A percentile compares a stretch with the other conserved stretches of the same genome.
Conservation (phyloP, 129 eudicot genomes). For the Lonicera japonica region DNA sequence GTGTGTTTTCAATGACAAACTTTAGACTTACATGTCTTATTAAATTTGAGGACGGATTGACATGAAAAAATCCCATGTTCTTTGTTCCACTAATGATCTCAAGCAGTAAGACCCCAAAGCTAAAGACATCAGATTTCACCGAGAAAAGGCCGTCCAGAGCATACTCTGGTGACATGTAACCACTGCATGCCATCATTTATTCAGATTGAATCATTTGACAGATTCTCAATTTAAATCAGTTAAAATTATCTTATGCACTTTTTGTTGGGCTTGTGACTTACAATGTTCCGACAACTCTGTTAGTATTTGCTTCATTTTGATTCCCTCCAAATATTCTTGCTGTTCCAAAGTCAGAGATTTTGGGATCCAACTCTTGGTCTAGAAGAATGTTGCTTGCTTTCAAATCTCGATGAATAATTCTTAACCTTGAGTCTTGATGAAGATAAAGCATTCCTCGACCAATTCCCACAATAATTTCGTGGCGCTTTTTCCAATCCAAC, state of each 20-base stretch:
- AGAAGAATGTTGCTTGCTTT: constrained; percentile 1
- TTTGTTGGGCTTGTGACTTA: not conserved
- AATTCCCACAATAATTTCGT: not conserved
- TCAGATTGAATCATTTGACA: no score
- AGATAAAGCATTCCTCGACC: constrained; percentile 14
- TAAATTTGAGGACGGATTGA: constrained; percentile 36
- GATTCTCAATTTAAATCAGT: no score
- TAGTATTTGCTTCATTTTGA: not conserved
- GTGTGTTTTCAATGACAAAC: not conserved
- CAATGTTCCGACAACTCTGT: not conserved
- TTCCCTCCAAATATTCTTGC: constrained; percentile 1
- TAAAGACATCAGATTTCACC: not conserved
- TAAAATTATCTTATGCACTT: not conserved
- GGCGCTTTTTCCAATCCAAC: constrained; percentile 1
- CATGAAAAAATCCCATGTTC: constrained; percentile 26
- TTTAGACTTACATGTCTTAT: constrained; percentile 28
- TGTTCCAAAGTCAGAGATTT: constrained; percentile 4
- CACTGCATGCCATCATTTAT: not conserved
- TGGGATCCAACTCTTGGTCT: not conserved
- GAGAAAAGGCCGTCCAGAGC: not conserved
- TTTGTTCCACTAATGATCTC: constrained; percentile 23
- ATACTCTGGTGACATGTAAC: constrained; percentile 4
- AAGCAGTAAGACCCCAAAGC: not conserved
- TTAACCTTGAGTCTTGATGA: constrained; percentile 15
- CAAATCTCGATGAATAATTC: not conserved